A percentile compares a stretch with the other conserved stretches of the same genome.
Conservation (phyloP, 257 asterid species). For the Henckelia pumila region DNA sequence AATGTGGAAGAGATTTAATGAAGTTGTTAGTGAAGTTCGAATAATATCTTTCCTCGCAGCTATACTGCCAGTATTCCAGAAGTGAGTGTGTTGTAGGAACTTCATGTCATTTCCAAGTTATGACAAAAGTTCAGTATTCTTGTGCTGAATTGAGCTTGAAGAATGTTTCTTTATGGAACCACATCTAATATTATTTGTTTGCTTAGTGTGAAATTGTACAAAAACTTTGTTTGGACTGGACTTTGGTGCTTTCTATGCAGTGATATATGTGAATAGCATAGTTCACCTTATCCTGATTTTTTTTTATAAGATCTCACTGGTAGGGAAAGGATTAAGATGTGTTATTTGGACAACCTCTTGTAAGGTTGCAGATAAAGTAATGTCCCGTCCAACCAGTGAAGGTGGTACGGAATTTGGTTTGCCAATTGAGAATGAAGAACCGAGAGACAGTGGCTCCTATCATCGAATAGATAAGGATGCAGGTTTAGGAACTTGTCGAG, state of each 20-base stretch:
- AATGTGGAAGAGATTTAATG: not conserved
- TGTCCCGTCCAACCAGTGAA: constrained; percentile 33
- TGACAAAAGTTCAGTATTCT: too few relatives aligned
- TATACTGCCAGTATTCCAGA: constrained; percentile 13
- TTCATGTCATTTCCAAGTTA: too few relatives aligned
- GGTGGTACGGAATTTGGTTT: constrained; percentile 29
- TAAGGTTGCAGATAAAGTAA: constrained; percentile 47
- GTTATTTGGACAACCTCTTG: constrained; percentile 22
- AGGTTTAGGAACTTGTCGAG: constrained; percentile 65
- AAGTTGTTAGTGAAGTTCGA: not conserved
- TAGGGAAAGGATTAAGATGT: constrained; percentile 14
- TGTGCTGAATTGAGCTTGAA: too few relatives aligned
- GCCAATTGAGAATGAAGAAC: constrained; percentile 37
- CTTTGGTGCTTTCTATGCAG: constrained; percentile 5
- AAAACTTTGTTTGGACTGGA: constrained; percentile 22
- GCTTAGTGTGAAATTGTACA: constrained; percentile 10
- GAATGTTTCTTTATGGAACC: too few relatives aligned
- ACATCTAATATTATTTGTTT: too few relatives aligned
- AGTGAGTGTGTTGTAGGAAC: not conserved
- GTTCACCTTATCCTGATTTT: constrained; percentile 19
- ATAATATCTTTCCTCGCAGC: not conserved
- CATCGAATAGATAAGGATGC: constrained; percentile 50
- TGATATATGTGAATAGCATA: constrained; percentile 25
- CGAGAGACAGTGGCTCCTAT: constrained; percentile 37
- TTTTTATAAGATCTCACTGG: constrained; percentile 26